Evolutionary conservation across 208 protist genomes (phyloP).

Genomic region (Leishmania gerbilli): DNA sequence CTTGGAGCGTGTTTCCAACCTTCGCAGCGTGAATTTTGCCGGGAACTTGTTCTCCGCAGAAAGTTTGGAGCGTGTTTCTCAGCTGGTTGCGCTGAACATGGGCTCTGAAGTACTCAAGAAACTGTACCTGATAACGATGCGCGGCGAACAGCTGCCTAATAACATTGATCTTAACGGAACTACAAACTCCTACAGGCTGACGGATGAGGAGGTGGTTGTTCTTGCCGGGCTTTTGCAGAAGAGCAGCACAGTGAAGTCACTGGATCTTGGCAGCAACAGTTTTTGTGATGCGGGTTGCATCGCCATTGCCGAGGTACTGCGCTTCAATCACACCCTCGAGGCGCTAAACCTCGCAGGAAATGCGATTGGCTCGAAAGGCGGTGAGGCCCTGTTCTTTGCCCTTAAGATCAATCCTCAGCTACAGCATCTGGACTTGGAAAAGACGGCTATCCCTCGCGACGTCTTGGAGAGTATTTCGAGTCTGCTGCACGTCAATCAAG

Average conservation of each 20-base stretch:
- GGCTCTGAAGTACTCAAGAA: constrained; percentile 70
- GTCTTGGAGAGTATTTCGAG: constrained; percentile 73
- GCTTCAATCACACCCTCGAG: constrained; percentile 70
- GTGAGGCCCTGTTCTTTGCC: constrained; percentile 71
- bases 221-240: constrained; percentile 58
- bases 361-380: constrained; percentile 60
- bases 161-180: constrained; percentile 71
- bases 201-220: constrained; percentile 63
- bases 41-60: constrained; percentile 62
- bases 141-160: constrained; percentile 40
- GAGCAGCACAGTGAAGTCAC: constrained; percentile 43
- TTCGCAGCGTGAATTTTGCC: constrained; percentile 44
- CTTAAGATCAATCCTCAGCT: constrained; percentile 83
- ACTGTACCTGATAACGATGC: constrained; percentile 46
- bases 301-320: constrained; percentile 80
- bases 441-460: constrained; percentile 58
- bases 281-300: constrained; percentile 75
- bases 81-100: constrained; percentile 74
- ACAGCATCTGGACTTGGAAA: constrained; percentile 58
- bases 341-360: constrained; percentile 80
- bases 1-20: constrained; percentile 44
- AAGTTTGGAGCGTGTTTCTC: constrained; percentile 42
- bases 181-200: constrained; percentile 49
- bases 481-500: constrained; percentile 87
- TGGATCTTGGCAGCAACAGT: constrained; percentile 80